Evolutionary conservation across 345 rosid genomes (phyloP).

Genomic region (Eucalyptus tenuipes): DNA sequence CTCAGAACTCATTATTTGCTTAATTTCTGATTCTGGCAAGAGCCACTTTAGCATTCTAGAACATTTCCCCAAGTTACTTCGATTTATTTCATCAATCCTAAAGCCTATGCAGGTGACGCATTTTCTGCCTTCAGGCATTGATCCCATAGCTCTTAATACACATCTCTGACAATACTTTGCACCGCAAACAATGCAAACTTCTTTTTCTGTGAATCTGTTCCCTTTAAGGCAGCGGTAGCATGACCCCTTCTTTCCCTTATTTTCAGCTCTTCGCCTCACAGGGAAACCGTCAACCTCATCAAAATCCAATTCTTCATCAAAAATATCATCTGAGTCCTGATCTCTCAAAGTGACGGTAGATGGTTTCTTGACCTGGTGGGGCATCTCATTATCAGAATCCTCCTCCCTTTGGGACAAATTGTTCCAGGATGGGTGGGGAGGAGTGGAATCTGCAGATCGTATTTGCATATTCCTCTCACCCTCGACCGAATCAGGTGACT

Average conservation of each 20-base stretch:
- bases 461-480: neutral
- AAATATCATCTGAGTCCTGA: slow-evolving; percentile 20
- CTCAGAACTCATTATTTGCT: slow-evolving; percentile 52
- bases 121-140: slow-evolving; percentile 95
- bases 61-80: slow-evolving; percentile 46
- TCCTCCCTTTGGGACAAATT: slow-evolving; percentile 23
- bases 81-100: slow-evolving; percentile 42
- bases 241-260: slow-evolving; percentile 57
- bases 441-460: slow-evolving; percentile 9
- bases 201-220: slow-evolving; percentile 56
- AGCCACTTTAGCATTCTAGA: slow-evolving; percentile 50
- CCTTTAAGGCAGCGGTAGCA: slow-evolving; percentile 69
- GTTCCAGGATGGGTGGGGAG: slow-evolving; percentile 13
- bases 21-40: slow-evolving; percentile 35
- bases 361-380: slow-evolving; percentile 15
- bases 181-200: slow-evolving; percentile 71
- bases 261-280: slow-evolving; percentile 22
- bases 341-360: slow-evolving; percentile 45
- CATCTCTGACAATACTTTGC: slow-evolving; percentile 70
- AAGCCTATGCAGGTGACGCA: slow-evolving; percentile 58
- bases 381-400: slow-evolving; percentile 7
- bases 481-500: neutral
- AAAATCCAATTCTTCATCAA: slow-evolving; percentile 17
- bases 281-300: slow-evolving; percentile 9
- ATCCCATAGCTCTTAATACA: slow-evolving; percentile 76